Evolutionary conservation across 2,329 filamentous ascomycete species (phyloP).

Genomic region (Botrytis sinoallii): DNA sequence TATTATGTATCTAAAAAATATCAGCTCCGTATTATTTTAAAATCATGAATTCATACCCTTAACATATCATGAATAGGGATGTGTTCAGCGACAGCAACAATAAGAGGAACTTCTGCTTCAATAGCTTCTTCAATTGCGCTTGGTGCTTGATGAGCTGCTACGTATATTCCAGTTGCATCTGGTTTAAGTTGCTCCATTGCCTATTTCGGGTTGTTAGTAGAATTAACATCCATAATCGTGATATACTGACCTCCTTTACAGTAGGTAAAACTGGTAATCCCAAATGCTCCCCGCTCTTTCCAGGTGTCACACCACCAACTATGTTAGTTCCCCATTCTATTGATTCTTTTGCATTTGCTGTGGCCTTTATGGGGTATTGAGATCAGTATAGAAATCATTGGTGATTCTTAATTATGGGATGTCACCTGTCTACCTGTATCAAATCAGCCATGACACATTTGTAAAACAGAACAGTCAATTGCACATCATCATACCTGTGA

Average conservation of each 20-base stretch:
- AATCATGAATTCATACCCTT: conserved; percentile 46
- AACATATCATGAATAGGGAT: conserved; percentile 72
- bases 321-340: conserved; percentile 77
- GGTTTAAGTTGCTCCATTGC: conserved; percentile 70
- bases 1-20: conserved; percentile 57
- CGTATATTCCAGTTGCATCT: conserved; percentile 76
- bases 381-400: neutral
- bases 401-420: conserved; percentile 23
- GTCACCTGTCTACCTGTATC: conserved; percentile 34
- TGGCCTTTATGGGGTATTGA: conserved; percentile 50
- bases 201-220: conserved; percentile 36
- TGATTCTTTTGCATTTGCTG: conserved; percentile 72
- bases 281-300: conserved; percentile 66
- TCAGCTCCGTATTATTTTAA: neutral
- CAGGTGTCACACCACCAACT: conserved; percentile 73
- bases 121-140: conserved; percentile 77
- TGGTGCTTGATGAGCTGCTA: conserved; percentile 70
- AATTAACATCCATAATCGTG: neutral
- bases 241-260: conserved; percentile 51
- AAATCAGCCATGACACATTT: neutral
- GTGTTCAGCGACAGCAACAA: conserved; percentile 72
- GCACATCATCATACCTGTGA: conserved; percentile 51
- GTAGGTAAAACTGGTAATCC: conserved; percentile 69
- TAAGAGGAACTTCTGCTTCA: conserved; percentile 71
- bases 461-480: too few relatives aligned